A percentile compares a stretch with the other conserved stretches of the same genome.
Conservation (phyloP, 2,329 filamentous ascomycete species). For the Fusarium oligoseptatum region DNA sequence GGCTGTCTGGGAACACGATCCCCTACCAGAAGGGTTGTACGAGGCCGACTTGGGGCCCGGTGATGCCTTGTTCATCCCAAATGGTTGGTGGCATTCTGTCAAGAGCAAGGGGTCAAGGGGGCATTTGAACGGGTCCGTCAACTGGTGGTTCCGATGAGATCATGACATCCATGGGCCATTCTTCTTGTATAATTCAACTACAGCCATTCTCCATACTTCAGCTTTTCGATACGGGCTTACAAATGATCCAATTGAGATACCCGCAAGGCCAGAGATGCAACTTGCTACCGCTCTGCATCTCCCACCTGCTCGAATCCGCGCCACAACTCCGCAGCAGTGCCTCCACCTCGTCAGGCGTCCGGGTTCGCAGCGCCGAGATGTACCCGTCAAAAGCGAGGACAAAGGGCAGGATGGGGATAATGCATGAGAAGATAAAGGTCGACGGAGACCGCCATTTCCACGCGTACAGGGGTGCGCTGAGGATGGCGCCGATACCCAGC, state of each 20-base stretch:
- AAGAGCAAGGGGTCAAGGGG: conserved; percentile 54
- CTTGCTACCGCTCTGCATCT: conserved; percentile 61
- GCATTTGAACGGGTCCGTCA: conserved; percentile 57
- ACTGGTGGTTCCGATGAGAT: conserved; percentile 61
- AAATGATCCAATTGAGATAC: conserved; percentile 66
- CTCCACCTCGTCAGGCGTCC: conserved; percentile 75
- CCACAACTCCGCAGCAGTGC: conserved; percentile 66
- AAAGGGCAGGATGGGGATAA: conserved; percentile 75
- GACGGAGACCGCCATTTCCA: conserved; percentile 65
- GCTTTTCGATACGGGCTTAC: conserved; percentile 51
- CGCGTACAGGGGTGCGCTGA: conserved; percentile 66
- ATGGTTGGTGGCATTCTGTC: conserved; percentile 63
- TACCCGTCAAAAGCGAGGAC: conserved; percentile 78
- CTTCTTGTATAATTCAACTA: conserved; percentile 10
- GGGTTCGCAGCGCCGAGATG: conserved; percentile 75
- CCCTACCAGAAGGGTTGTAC: conserved; percentile 50
- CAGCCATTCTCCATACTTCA: conserved; percentile 6
- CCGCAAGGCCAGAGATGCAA: conserved; percentile 65
- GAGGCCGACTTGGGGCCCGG: conserved; percentile 71
- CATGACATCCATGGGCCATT: background rate
- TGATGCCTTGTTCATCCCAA: conserved; percentile 57
- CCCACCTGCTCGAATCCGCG: conserved; percentile 61
- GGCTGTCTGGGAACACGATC: conserved; percentile 73
- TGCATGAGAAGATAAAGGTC: conserved; percentile 75
- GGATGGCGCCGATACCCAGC: conserved; percentile 65